Conservation (phyloP, 208 protist genomes). For the Tritrichomonas musculus region DNA sequence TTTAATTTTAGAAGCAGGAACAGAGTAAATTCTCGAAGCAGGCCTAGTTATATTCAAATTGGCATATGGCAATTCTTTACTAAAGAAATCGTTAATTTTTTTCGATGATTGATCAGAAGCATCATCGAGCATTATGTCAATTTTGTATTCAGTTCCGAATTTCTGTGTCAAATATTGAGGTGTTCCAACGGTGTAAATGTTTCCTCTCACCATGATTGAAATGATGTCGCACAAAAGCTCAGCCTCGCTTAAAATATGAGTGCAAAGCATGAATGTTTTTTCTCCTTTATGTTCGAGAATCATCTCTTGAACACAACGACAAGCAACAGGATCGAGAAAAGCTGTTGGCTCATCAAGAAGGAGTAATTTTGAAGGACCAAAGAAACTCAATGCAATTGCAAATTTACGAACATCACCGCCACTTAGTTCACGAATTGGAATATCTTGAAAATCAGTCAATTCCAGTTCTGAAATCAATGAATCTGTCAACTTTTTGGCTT, state of each 20-base stretch:
- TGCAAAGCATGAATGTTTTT: not conserved
- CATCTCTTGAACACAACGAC: not conserved
- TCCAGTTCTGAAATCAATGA: not conserved
- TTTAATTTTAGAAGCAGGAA: not conserved
- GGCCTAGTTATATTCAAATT: not conserved
- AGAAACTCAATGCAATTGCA: not conserved
- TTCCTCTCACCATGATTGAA: slow-evolving; percentile 10
- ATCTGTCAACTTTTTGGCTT: not conserved
- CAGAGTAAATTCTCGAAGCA: not conserved
- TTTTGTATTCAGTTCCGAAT: not conserved
- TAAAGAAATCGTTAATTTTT: not conserved
- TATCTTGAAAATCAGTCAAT: not conserved
- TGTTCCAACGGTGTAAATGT: not conserved
- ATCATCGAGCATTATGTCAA: not conserved
- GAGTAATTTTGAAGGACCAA: not conserved
- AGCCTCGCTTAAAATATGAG: not conserved
- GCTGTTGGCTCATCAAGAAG: not conserved
- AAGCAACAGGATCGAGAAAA: not conserved
- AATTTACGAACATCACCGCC: not conserved
- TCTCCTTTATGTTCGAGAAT: not conserved
- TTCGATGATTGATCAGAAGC: not conserved
- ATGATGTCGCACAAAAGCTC: slow-evolving; percentile 5
- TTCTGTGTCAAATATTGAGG: not conserved
- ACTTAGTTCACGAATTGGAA: not conserved
- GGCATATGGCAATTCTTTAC: not conserved